A percentile compares a stretch with the other conserved stretches of the same genome.
Evolutionary conservation across 371 early-diverging fungal species (phyloP).

Genomic region (Conidiobolus incongruus): DNA sequence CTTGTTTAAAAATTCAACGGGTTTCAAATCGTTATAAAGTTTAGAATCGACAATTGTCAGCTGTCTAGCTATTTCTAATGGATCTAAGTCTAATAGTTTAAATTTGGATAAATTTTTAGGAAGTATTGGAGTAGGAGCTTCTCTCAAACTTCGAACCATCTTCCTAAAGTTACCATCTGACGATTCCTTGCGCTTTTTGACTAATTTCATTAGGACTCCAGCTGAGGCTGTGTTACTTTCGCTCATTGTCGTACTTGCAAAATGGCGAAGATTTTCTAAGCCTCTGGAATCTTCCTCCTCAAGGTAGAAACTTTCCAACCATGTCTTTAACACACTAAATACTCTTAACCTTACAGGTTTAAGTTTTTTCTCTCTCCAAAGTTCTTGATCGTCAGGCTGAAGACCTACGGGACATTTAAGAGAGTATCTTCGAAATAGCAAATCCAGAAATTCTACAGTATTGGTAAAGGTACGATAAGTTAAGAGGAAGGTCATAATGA

Average conservation of each 20-base stretch:
- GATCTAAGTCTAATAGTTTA: conserved; percentile 63
- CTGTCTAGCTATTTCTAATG: conserved; percentile 83
- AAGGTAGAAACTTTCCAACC: conserved; percentile 72
- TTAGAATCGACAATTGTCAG: conserved; percentile 69
- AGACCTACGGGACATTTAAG: conserved; percentile 47
- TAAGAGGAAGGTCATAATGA: conserved; percentile 63
- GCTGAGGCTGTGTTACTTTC: conserved; percentile 44
- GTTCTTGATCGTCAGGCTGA: conserved; percentile 28
- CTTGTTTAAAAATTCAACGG: conserved; percentile 70
- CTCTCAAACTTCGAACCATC: conserved; percentile 29
- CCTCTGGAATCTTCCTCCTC: conserved; percentile 46
- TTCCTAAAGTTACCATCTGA: conserved; percentile 25
- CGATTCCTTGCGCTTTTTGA: conserved; percentile 27
- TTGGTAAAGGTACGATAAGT: conserved; percentile 75
- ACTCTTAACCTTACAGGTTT: conserved; percentile 71
- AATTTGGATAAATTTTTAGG: conserved; percentile 36
- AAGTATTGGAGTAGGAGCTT: conserved; percentile 36
- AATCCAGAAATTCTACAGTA: conserved; percentile 42
- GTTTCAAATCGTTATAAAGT: conserved; percentile 52
- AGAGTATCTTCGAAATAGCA: conserved; percentile 42
- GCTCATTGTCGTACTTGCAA: conserved; percentile 48
- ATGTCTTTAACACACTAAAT: conserved; percentile 70
- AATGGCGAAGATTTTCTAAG: conserved; percentile 46
- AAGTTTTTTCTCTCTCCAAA: conserved; percentile 72
- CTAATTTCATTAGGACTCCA: conserved; percentile 37